Evolutionary conservation across 257 asterid genomes (phyloP).

Genomic region (Solanum lycopersicoides): DNA sequence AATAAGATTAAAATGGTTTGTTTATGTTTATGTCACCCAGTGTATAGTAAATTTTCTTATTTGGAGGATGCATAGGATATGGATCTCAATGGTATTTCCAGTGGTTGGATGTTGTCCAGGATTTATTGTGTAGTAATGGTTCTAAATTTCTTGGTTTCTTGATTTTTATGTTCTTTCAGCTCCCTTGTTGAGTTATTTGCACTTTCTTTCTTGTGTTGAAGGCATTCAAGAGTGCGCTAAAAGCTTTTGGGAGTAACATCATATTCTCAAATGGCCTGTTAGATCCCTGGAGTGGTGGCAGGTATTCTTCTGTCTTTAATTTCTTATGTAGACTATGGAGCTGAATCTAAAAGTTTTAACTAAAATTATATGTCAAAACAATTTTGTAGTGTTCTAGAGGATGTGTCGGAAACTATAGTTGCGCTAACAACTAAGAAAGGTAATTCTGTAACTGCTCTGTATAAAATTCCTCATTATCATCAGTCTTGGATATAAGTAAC

Average conservation of each 20-base stretch:
- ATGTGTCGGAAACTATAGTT: conserved; percentile 65
- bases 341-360: neutral
- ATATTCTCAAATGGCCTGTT: conserved; percentile 84
- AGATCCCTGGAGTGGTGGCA: conserved; percentile 99
- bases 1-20: neutral
- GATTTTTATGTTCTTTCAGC: neutral
- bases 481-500: neutral
- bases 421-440: conserved; percentile 80
- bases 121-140: neutral
- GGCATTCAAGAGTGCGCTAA: conserved; percentile 54
- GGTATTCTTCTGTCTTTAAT: conserved; percentile 23
- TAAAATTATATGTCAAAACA: neutral
- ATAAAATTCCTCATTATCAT: neutral
- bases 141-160: neutral
- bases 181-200: conserved; percentile 3
- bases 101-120: neutral
- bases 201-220: conserved; percentile 7
- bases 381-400: conserved; percentile 66
- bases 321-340: neutral
- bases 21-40: neutral
- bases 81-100: neutral
- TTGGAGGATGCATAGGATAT: neutral
- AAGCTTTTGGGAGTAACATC: conserved; percentile 78
- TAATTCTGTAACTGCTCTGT: conserved; percentile 1
- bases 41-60: neutral